Evolutionary conservation across 2,329 filamentous ascomycete genomes (phyloP), one percentile per base, ranked within the genome.

Genomic region (Ilyonectria sp.): DNA sequence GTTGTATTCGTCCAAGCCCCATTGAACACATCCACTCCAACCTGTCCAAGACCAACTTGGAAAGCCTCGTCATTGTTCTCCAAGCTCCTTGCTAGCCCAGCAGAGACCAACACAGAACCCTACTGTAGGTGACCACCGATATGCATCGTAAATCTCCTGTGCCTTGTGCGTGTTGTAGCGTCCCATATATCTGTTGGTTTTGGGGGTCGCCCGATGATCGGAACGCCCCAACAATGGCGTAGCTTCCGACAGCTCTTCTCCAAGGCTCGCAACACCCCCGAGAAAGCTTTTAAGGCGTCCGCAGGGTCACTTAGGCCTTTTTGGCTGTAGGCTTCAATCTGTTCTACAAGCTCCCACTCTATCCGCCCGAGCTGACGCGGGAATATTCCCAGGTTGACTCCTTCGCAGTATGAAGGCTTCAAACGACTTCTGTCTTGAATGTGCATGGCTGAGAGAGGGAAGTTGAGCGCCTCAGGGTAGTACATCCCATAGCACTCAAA

Each of bases 401-500:
- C 59, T 13, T 21, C 17, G 19, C 50, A 61, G 15, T 23, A 55
- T 9, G 40, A 35, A 37, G 50, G 40, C n/a, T 55, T 47, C 35
- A 61, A 61, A 26, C 50, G 49, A 3, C 46, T 53, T 2, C 2
- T 13, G 35, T 60, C 57, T 5, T 33, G 57, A 26, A 37, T 40
- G 29, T 52, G 57, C 8, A 60, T 44, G 26, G 43, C 29, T 15
- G 57, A 59, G 11, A 53, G 8, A 4, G 58, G 35, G n/a, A 53
- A 35, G 35, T 60, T 44, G 9, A 60, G 49, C 3, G 47, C 10
- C n/a, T 61, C 59, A 0, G 3, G 26, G 40, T 40, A 55, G 50
- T 47, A 54, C 59, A 61, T 61, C 19, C 50, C 59, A 19, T 29
- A 11, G 29, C 59, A 61, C 59, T 61, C 37, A 37, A 61, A 61